Evolutionary conservation across 495 filamentous ascomycete species (phyloP), one percentile per base, ranked within the genome.

Genomic region (Jackrogersella multiformis): DNA sequence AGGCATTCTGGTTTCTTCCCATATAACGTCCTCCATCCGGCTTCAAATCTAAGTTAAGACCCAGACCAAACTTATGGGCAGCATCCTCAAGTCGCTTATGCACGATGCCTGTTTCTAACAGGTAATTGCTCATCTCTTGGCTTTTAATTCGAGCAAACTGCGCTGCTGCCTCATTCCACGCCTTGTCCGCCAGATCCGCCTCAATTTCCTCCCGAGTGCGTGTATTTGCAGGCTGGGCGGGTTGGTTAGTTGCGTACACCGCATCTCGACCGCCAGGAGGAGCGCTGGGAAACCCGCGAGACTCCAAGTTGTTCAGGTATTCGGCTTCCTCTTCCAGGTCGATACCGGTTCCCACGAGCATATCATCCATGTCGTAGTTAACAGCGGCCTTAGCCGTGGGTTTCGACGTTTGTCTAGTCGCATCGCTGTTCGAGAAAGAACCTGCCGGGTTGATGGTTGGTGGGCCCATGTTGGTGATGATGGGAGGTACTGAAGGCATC

Each of bases 301-400:
- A 73, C 15, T 77, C 75, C 36, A 82, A 81, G 58, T 84, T 83
- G 18, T 88, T 85, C 56, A 94, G 76, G 60, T 82, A 87, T 38
- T 90, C 88, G 64, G 94, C 92, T 73, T 97, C 93, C 72, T 90
- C 92, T 52, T 86, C 86, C 1, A 96, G 79, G 80, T 97, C 90
- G 59, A 97, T 89, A 49, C 92, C 93, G 20, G 92, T 90, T 30
- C 86, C 89, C 26, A 86, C 85, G 59, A 97, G 73, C 45, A 93
- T 88, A 81, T 97, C 93, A 46, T 85, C 88, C 49, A 92, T 80
- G 35, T 85, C 84, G 45, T 82, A 79, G 56, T 92, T 87, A 41
- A 88, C 85, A 32, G 38, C n/a, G 36, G 89, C 86, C 75, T 92
- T 92, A 0, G 82, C 82, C 0, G 81, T 81, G 15, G 92, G 90